Conservation (phyloP, 495 filamentous ascomycete genomes). For the Lasiosphaeriaceae sp. region DNA sequence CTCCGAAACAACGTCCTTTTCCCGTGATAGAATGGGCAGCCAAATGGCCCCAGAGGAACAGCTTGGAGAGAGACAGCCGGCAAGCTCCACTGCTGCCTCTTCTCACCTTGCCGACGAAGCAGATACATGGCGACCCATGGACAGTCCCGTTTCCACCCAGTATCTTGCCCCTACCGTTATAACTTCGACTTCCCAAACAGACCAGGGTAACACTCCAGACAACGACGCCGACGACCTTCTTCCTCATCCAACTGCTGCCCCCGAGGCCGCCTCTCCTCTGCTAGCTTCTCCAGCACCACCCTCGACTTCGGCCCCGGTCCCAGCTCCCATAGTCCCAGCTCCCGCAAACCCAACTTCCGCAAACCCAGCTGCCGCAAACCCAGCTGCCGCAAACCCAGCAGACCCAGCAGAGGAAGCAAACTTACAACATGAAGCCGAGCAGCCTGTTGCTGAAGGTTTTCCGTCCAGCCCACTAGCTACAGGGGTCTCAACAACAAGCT, state of each 20-base stretch:
- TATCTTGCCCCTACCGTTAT: background rate
- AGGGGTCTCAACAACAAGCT: too few relatives aligned
- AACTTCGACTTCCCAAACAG: background rate
- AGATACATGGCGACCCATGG: background rate
- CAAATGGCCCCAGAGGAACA: too few relatives aligned
- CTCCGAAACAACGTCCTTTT: too few relatives aligned
- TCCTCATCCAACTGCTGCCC: background rate
- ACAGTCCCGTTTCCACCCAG: background rate
- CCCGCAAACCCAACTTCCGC: too few relatives aligned
- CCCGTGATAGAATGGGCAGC: too few relatives aligned
- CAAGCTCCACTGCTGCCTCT: background rate
- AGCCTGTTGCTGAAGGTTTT: too few relatives aligned
- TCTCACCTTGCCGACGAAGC: background rate
- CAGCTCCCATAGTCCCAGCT: background rate
- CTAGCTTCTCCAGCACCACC: background rate
- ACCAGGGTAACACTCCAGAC: background rate
- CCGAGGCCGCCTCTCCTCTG: background rate
- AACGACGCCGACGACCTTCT: background rate
- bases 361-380: too few relatives aligned
- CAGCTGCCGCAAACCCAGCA: too few relatives aligned
- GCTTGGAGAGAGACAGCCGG: too few relatives aligned
- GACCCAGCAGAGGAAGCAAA: too few relatives aligned
- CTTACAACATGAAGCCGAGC: too few relatives aligned
- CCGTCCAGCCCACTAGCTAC: too few relatives aligned
- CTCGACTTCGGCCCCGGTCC: background rate